Conservation (phyloP, 2,329 filamentous ascomycete genomes). For the Trichoderma brevicompactum region DNA sequence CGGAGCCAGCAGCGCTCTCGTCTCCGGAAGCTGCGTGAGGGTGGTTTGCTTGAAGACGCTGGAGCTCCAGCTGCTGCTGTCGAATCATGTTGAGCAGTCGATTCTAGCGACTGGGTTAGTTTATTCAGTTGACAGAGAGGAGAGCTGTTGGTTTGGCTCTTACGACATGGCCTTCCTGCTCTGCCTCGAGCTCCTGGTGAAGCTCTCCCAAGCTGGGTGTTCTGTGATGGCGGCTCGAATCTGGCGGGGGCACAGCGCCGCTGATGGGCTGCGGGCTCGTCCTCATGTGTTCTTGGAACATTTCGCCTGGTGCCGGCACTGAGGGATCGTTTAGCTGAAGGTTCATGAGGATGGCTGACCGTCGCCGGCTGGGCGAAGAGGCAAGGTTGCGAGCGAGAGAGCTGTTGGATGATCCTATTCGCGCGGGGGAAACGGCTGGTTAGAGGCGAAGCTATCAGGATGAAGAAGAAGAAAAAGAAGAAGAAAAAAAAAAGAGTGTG, state of each 20-base stretch:
- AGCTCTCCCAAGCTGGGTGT: slow-evolving; percentile 75
- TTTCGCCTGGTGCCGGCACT: slow-evolving; percentile 70
- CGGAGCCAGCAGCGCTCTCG: slow-evolving; percentile 54
- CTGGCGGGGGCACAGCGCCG: slow-evolving; percentile 52
- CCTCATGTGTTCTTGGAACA: slow-evolving; percentile 54
- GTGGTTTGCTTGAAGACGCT: slow-evolving; percentile 58
- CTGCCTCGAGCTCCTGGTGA: slow-evolving; percentile 77
- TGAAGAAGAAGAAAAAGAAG: neutral
- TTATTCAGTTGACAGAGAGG: neutral
- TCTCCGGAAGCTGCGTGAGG: slow-evolving; percentile 50
- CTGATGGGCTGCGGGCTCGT: slow-evolving; percentile 54
- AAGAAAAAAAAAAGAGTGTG: neutral
- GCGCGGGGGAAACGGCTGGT: neutral
- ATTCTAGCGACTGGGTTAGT: slow-evolving; percentile 55
- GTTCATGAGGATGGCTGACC: slow-evolving; percentile 73
- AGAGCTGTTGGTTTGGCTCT: slow-evolving; percentile 33
- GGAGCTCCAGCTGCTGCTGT: slow-evolving; percentile 72
- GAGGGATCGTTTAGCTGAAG: slow-evolving; percentile 73
- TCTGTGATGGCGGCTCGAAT: slow-evolving; percentile 64
- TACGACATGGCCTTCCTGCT: slow-evolving; percentile 79
- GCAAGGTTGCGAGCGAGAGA: slow-evolving; percentile 51
- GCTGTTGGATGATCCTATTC: slow-evolving; percentile 58
- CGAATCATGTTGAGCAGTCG: slow-evolving; percentile 77
- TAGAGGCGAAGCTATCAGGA: neutral
- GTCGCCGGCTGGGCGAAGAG: slow-evolving; percentile 61